A percentile compares a stretch with the other conserved stretches of the same genome.
phyloP scores from a whole-genome alignment of 2,329 filamentous ascomycete genomes.

The Xylaria sp. region DNA sequence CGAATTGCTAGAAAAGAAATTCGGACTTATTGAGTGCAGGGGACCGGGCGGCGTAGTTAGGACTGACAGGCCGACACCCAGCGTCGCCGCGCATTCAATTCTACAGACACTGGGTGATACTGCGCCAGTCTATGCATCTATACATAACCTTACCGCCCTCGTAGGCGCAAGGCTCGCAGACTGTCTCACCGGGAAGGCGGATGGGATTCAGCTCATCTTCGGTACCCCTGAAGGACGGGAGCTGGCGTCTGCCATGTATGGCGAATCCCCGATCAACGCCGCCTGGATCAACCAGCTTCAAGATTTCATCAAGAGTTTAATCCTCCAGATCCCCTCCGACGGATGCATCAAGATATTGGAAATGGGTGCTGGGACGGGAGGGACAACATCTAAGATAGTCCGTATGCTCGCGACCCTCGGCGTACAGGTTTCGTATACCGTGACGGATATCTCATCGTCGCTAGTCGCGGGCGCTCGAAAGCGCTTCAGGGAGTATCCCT shows the following conservation, averaged over 20 bases:
- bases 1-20: no score
- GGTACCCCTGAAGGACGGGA: constrained; percentile 36
- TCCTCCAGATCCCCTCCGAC: constrained; percentile 4
- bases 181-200: constrained; percentile 34
- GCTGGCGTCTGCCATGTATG: constrained; percentile 39
- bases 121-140: constrained; percentile 8
- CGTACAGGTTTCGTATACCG: constrained; percentile 43
- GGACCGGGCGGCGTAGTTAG: no score
- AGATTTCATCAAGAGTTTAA: constrained; percentile 28
- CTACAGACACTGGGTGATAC: no score
- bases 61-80: no score
- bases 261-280: constrained; percentile 38
- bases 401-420: constrained; percentile 26
- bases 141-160: constrained; percentile 16
- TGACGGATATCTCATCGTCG: constrained; percentile 45
- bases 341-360: constrained; percentile 46
- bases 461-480: constrained; percentile 35
- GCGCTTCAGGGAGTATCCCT: constrained; percentile 24
- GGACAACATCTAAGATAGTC: constrained; percentile 41
- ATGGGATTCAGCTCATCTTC: constrained; percentile 41
- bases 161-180: constrained; percentile 27
- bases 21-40: no score
- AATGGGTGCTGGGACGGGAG: constrained; percentile 48
- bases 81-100: no score
- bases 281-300: constrained; percentile 30